Base-by-base conservation (phyloP, 1,284 basidiomycete genomes). In the Cryptococcus sp. region DNA sequence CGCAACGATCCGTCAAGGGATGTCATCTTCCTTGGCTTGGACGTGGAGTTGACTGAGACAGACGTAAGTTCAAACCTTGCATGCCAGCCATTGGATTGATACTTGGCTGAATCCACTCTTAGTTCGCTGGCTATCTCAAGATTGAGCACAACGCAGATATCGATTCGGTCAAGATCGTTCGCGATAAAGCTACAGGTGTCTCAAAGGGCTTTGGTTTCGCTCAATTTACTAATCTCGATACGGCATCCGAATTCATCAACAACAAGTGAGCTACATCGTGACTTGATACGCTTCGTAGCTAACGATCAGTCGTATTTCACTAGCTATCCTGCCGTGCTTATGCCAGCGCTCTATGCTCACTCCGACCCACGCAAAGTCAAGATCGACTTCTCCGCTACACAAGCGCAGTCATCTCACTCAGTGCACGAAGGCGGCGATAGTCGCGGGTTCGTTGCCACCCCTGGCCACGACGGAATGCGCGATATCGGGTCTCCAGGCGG, bases 181-280 rank as follows among this genome's bases (percentile, higher is more conserved):
- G 89, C 82, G 93, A 96, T 79, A 88, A 89, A 84, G 84, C 85
- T 83, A 87, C 91, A 85, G 91, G 92, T 84, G 79, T 83, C 62
- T 93, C 91, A 55, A 93, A 93, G 81, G 88, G 90, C 70, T 95
- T 94, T 75, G 93, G 92, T 52, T 97, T 97, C 78, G 93, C 91
- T 67, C 88, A 91, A 78, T 96, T 97, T 76, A 80, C 87, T 38
- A 87, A 83, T 59, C 82, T 88, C 48, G 89, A 91, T 67, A 88
- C 91, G 63, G 92, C 93, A 16, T 84, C 86, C 61, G 85, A 88
- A 10, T 94, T 96, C 76, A 88, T 97, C 73, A 87, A 90, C 64
- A 88, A 89, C 45, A 85, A 88, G 78, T 78, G 45, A 59, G 77
- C 65, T 50, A 66, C 61, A 19, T 63, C 57, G 42, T 15, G 16